Conservation (phyloP, 768 basidiomycete genomes). For the Neoboletus subvelutipes region DNA sequence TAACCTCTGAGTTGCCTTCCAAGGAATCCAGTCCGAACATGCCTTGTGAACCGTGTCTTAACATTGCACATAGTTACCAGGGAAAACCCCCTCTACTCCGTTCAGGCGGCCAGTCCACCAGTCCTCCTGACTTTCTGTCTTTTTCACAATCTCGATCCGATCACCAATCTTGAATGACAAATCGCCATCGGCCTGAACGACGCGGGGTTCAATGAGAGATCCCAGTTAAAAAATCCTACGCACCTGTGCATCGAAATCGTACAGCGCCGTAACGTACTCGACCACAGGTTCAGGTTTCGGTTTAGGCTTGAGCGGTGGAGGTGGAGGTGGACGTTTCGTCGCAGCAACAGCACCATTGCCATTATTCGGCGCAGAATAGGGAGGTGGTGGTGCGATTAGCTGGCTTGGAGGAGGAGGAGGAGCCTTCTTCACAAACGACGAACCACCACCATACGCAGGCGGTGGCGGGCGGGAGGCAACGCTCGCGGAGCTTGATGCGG, state of each 20-base stretch:
- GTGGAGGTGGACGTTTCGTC: conserved; percentile 82
- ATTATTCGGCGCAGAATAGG: conserved; percentile 23
- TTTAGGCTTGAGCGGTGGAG: conserved; percentile 88
- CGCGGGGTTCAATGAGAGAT: not conserved
- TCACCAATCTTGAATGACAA: conserved; percentile 88
- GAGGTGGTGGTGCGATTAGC: conserved; percentile 46
- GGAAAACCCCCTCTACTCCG: conserved; percentile 86
- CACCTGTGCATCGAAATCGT: conserved; percentile 92
- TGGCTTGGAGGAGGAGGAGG: conserved; percentile 37
- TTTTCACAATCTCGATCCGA: conserved; percentile 85
- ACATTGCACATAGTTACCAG: conserved; percentile 53
- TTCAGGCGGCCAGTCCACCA: conserved; percentile 96
- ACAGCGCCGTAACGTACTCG: conserved; percentile 87
- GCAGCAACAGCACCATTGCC: conserved; percentile 33
- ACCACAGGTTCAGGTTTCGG: conserved; percentile 63
- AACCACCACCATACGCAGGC: conserved; percentile 18
- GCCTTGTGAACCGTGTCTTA: not conserved
- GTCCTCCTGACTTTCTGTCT: conserved; percentile 79
- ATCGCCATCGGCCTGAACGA: conserved; percentile 81
- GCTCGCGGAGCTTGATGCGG: conserved; percentile 29
- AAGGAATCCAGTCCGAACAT: not conserved
- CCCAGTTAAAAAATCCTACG: conserved; percentile 9
- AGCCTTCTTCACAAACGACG: conserved; percentile 43
- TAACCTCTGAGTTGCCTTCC: not conserved
- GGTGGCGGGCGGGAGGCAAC: conserved; percentile 27